Base-by-base conservation (phyloP, 1,284 basidiomycete genomes). In the Pascua sp. region DNA sequence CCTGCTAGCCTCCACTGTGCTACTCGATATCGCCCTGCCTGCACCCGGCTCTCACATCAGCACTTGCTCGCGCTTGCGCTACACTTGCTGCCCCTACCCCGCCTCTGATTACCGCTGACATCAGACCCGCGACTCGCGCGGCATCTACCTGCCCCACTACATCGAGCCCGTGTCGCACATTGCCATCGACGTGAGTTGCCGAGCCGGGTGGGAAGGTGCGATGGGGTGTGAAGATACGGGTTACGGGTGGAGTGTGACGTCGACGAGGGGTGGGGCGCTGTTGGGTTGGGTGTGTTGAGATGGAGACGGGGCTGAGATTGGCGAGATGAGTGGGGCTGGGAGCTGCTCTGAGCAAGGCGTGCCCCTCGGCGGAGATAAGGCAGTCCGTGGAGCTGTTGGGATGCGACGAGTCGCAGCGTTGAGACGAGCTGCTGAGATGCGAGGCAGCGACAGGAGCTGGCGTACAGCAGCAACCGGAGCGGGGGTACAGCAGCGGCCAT, bases 81-180 rank as follows among this genome's bases (percentile, higher is more conserved):
- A 47, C 36, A 39, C 47, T 13, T 38, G 47, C 47, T 47, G 37
- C 47, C 47, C n/a, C n/a, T n/a, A n/a, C n/a, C 17, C 32, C 9
- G 12, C 11, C 12, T 46, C 11, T 32, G n/a, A 12, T 18, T 9
- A 15, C 45, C 48, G 55, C 67, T 69, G 62, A 64, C 52, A 17
- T 15, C 56, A 94, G 90, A 94, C 91, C 41, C 82, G 90, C 64
- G 92, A 95, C 76, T 93, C 90, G 69, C 83, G 92, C 72, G 92
- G 91, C 13, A 96, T 97, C 70, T 96, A 96, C 78, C 84, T 97
- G 49, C 93, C 93, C 51, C 92, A 94, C 75, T 87, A 96, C 78
- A 94, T 94, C 64, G 93, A 97, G 77, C 90, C 90, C 12, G 88
- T 96, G n/a, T 95, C 91, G 41, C 91, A 95, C 75, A 92, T 96